Percentiles rank a stretch among this genome's conserved stretches.
Conservation (phyloP, 1,139 yeast species). For the Meyerozyma sp. region DNA sequence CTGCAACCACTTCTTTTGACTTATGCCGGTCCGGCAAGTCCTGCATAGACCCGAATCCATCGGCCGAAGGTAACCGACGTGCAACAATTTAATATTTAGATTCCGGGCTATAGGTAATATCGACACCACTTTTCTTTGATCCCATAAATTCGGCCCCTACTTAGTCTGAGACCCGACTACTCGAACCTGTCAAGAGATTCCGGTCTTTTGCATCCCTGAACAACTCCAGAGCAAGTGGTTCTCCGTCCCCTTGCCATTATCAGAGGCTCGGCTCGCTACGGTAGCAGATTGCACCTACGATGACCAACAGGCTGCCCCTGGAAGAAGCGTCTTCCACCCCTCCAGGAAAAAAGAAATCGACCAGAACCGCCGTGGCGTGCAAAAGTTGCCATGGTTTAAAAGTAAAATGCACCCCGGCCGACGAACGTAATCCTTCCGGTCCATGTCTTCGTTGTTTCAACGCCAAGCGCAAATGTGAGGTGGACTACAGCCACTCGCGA, state of each 20-base stretch:
- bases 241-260: too few relatives aligned
- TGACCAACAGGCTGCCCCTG: background rate
- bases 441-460: conserved; percentile 74
- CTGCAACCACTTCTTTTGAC: too few relatives aligned
- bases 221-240: too few relatives aligned
- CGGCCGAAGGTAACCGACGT: background rate
- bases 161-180: too few relatives aligned
- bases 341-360: conserved; percentile 7
- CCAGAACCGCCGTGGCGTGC: conserved; percentile 54
- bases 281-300: background rate
- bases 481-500: conserved; percentile 57
- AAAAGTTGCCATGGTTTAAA: conserved; percentile 75
- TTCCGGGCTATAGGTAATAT: background rate
- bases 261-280: too few relatives aligned
- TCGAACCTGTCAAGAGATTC: too few relatives aligned
- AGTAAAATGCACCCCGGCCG: conserved; percentile 76
- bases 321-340: background rate
- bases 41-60: background rate
- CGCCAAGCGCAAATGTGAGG: conserved; percentile 59
- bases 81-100: background rate
- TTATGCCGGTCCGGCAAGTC: too few relatives aligned
- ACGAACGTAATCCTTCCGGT: conserved; percentile 49
- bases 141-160: too few relatives aligned
- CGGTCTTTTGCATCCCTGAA: too few relatives aligned
- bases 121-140: background rate